Percentiles rank a stretch among this genome's conserved stretches.
phyloP scores from a whole-genome alignment of 225 moss, liverwort and hornwort genomes.

The Ulota crispa region DNA sequence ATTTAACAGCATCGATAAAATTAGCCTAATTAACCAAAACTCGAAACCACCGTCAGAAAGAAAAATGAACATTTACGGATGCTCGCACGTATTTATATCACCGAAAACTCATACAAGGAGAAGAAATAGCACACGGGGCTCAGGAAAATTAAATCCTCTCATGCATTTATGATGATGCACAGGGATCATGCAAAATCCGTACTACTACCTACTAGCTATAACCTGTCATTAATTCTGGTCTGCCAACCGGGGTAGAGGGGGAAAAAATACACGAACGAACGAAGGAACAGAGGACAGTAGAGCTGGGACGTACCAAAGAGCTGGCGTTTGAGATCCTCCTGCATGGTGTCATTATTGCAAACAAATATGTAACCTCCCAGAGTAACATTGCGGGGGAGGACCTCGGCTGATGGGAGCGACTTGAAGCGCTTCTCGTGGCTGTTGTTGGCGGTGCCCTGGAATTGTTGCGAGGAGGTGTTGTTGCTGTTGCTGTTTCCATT shows the following conservation, averaged over 20 bases:
- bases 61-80: neutral
- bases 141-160: neutral
- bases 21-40: neutral
- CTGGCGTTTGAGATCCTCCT: constrained; percentile 99
- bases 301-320: constrained; percentile 74
- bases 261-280: neutral
- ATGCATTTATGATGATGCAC: constrained; percentile 26
- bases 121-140: neutral
- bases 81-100: neutral
- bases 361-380: constrained; percentile 98
- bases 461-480: constrained; percentile 38
- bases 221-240: constrained; percentile 17
- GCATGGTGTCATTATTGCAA: constrained; percentile 99
- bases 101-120: neutral
- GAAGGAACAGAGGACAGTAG: constrained; percentile 16
- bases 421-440: constrained; percentile 96
- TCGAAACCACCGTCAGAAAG: neutral
- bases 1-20: neutral
- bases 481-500: constrained; percentile 58
- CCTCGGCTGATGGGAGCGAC: constrained; percentile 89
- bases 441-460: constrained; percentile 72
- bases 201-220: constrained; percentile 22
- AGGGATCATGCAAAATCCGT: constrained; percentile 25
- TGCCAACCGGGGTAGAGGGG: neutral
- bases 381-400: constrained; percentile 87